Base-by-base conservation (phyloP, 1,139 yeast species). In the Zygosaccharomyces sapae region DNA sequence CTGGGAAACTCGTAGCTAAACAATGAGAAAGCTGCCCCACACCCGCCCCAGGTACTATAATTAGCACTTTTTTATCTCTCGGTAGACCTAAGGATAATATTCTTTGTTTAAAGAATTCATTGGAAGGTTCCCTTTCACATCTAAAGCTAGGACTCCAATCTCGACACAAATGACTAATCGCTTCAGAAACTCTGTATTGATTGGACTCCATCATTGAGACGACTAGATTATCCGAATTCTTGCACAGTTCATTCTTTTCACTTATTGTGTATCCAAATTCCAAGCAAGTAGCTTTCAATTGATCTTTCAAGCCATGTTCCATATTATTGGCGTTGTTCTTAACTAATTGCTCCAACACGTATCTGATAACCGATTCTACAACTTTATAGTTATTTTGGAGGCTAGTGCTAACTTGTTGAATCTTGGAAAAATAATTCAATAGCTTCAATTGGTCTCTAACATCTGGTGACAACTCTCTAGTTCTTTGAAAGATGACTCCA, bases 31-130 rank as follows among this genome's bases (percentile, higher is more conserved):
- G 68, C 55, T 86, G 71, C 0, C 95, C 94, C 36, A 83, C 69
- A 0, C 95, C 96, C 0, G 89, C 77, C 0, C 96, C 96, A 0
- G 96, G 95, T 2, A 85, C 75, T 3, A 86, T 63, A 0, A 85
- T 72, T 16, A 76, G 62, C 0, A 86, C 77, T 0, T 53, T 46
- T 40, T 62, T 47, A 8, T 53, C 31, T 8, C 16, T 8, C 5
- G n/a, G 18, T 8, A 39, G 13, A 9, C 16, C 13, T n/a, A 37
- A 25, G 67, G 9, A 70, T 59, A 1, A 69, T 31, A 62, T 35
- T 38, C 55, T 70, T 0, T 56, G 39, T 8, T 56, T 57, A 13
- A 86, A 70, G 54, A 79, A 86, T 1, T 70, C 59, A 39, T 79
- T 55, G 43, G 86, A 64, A 0, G 85, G 86, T 5, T 60, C 52